Percentiles rank a stretch among this genome's conserved stretches.
These are phyloP conservation scores for Cyclotella cryptica DNA, from an alignment of 108 stramenopile species.

Conservation along the genomic window DNA sequence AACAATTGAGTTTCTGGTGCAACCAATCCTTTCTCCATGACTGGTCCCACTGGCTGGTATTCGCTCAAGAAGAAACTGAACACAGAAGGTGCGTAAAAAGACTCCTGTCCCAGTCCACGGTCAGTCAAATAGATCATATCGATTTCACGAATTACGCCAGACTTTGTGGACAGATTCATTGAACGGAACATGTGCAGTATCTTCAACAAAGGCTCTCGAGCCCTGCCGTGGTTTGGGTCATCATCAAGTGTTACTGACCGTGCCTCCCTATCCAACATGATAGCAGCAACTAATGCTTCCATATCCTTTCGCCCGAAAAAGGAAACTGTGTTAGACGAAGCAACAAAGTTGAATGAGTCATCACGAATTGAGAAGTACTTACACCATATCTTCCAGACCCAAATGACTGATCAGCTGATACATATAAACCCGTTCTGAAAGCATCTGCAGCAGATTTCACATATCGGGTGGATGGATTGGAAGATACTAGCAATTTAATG, in stretches of 20 bases:
- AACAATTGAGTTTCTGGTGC: constrained; percentile 63
- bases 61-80: constrained; percentile 70
- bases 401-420: constrained; percentile 20
- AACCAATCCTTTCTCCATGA: constrained; percentile 39
- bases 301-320: constrained; percentile 24
- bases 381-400: constrained; percentile 65
- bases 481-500: constrained; percentile 58
- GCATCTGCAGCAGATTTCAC: constrained; percentile 59
- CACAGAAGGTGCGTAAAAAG: constrained; percentile 55
- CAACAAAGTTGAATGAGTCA: not conserved
- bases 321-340: not conserved
- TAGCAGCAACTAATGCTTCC: constrained; percentile 57
- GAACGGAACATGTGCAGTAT: constrained; percentile 32
- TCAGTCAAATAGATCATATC: constrained; percentile 26
- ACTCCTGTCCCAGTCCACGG: constrained; percentile 47
- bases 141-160: constrained; percentile 24
- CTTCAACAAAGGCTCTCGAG: constrained; percentile 59
- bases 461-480: constrained; percentile 70
- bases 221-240: constrained; percentile 56
- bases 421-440: constrained; percentile 55
- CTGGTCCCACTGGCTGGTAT: constrained; percentile 53
- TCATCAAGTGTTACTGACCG: constrained; percentile 45
- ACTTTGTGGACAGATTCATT: constrained; percentile 22
- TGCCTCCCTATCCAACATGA: constrained; percentile 67
- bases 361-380: not conserved